A percentile compares a stretch with the other conserved stretches of the same genome.
These are phyloP conservation scores for Bassia scoparia DNA, from an alignment of 148 eudicot genomes.

Conservation along the genomic window DNA sequence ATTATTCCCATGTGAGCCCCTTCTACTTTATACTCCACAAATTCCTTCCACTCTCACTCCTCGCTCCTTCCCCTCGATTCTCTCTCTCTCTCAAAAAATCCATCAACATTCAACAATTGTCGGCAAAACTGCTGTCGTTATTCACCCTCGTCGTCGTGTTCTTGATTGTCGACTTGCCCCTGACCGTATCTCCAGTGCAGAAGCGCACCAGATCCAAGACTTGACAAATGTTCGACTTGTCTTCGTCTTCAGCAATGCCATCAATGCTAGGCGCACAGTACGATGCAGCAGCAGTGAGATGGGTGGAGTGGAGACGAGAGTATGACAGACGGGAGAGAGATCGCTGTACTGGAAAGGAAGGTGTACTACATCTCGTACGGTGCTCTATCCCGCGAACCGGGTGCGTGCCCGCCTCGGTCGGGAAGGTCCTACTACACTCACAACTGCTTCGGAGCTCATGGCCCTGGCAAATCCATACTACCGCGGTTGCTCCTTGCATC, in stretches of 20 bases:
- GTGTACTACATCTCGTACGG: slow-evolving; percentile 75
- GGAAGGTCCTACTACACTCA: slow-evolving; percentile 81
- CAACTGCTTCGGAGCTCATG: slow-evolving; percentile 51
- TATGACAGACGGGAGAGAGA: slow-evolving; percentile 40
- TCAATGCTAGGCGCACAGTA: not conserved
- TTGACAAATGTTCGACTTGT: not conserved
- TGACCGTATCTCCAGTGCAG: too few species aligned
- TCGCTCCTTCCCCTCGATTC: too few species aligned
- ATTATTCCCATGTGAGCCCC: too few species aligned
- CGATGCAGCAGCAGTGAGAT: not conserved
- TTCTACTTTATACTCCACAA: too few species aligned
- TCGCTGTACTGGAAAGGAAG: slow-evolving; percentile 46
- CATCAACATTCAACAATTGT: too few species aligned
- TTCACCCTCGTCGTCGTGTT: too few species aligned
- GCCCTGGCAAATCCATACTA: slow-evolving; percentile 65
- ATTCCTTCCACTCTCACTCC: too few species aligned
- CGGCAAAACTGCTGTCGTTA: too few species aligned
- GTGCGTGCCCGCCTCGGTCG: slow-evolving; percentile 78
- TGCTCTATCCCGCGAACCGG: slow-evolving; percentile 62
- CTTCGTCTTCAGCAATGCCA: not conserved
- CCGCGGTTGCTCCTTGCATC: slow-evolving; percentile 72
- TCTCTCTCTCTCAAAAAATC: too few species aligned
- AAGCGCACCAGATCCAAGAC: not conserved
- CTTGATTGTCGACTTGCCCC: too few species aligned
- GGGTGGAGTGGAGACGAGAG: not conserved